A percentile compares a stretch with the other conserved stretches of the same genome.
These are phyloP conservation scores for Phaeoacremonium minimum DNA, from an alignment of 2,329 filamentous ascomycete species.

Conservation along the genomic window DNA sequence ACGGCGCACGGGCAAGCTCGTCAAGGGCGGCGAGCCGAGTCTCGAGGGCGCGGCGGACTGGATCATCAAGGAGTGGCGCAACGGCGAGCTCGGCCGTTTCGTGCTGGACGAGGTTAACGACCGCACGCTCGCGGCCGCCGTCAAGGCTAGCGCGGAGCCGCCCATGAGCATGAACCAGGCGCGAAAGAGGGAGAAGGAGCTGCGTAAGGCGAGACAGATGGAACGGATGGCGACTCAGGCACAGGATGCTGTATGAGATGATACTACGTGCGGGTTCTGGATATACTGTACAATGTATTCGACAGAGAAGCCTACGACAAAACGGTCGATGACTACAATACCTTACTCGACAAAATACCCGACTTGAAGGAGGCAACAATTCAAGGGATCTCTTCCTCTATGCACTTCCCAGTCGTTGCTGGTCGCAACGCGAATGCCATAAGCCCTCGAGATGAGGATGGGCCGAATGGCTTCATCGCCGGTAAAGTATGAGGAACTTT, in stretches of 20 bases:
- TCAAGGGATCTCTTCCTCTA: no score
- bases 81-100: constrained; percentile 71
- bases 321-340: no score
- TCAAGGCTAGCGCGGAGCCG: constrained; percentile 39
- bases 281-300: no score
- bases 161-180: constrained; percentile 64
- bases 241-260: constrained; percentile 7
- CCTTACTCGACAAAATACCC: no score
- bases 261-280: no score
- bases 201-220: constrained; percentile 32
- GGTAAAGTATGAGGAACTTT: no score
- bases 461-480: no score
- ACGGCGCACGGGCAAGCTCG: constrained; percentile 68
- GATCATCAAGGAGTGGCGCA: constrained; percentile 78
- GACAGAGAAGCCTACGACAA: no score
- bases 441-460: no score
- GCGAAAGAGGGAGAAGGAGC: constrained; percentile 60
- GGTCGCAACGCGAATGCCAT: no score
- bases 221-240: constrained; percentile 17
- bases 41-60: constrained; percentile 71
- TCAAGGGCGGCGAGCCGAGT: constrained; percentile 67
- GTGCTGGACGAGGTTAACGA: constrained; percentile 72
- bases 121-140: constrained; percentile 47
- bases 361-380: no score
- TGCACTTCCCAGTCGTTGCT: no score